Conservation (phyloP, 1,284 basidiomycete species). For the Pseudozyma flocculosa region DNA sequence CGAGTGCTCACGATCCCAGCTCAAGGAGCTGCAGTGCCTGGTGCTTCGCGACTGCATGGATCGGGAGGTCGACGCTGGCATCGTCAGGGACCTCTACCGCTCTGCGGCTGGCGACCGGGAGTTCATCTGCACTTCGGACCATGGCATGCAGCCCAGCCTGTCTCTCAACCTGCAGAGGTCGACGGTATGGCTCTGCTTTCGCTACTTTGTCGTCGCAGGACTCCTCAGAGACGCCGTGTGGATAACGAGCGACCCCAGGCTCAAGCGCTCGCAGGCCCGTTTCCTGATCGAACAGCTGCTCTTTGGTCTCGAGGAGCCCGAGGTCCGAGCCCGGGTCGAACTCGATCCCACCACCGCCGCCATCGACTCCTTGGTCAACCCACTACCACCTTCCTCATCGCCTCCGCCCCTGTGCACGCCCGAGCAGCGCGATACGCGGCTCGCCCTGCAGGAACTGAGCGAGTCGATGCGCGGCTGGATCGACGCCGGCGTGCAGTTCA, state of each 20-base stretch:
- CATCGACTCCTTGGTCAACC: no score
- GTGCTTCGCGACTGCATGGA: slow-evolving; percentile 11
- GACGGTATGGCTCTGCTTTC: slow-evolving; percentile 16
- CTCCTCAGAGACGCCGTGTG: slow-evolving; percentile 17
- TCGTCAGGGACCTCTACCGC: slow-evolving; percentile 20
- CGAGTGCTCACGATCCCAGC: slow-evolving; percentile 4
- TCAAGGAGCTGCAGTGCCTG: slow-evolving; percentile 16
- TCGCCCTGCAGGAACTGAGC: slow-evolving; percentile 11
- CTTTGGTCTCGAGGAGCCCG: slow-evolving; percentile 8
- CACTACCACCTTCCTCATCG: no score
- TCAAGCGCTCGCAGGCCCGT: slow-evolving; percentile 32
- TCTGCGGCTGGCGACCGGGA: slow-evolving; percentile 3
- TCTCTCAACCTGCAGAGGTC: slow-evolving; percentile 18
- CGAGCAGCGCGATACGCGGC: slow-evolving; percentile 5
- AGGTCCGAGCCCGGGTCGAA: no score
- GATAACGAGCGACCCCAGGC: slow-evolving; percentile 14
- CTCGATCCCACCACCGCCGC: no score
- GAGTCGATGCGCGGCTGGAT: slow-evolving; percentile 20
- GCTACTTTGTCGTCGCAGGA: slow-evolving; percentile 8
- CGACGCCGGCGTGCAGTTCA: slow-evolving; percentile 18
- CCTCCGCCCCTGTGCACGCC: no score
- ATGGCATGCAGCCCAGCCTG: slow-evolving; percentile 1
- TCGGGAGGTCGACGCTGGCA: slow-evolving; percentile 1
- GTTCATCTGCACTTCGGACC: neutral
- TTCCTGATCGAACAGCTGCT: slow-evolving; percentile 24